Evolutionary conservation across 176 grass and related monocot genomes (phyloP).

Genomic region (Cenchrus americanus): DNA sequence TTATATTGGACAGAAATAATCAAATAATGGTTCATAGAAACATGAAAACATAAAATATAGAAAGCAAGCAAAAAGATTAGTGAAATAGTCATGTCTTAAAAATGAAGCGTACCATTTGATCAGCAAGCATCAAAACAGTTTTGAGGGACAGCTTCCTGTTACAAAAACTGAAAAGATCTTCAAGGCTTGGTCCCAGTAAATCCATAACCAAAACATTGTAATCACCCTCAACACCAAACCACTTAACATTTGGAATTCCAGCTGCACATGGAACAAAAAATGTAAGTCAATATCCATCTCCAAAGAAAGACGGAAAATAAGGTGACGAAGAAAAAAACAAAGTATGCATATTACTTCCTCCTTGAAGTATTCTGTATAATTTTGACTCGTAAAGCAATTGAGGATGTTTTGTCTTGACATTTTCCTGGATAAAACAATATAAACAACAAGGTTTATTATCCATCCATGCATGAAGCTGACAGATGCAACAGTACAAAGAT

Average conservation of each 20-base stretch:
- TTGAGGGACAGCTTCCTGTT: constrained; percentile 85
- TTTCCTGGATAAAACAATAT: constrained; percentile 61
- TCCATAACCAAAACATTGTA: constrained; percentile 91
- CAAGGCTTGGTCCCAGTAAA: constrained; percentile 79
- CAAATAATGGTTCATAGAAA: neutral
- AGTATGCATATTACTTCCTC: constrained; percentile 67
- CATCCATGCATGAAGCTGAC: neutral
- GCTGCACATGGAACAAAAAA: constrained; percentile 46
- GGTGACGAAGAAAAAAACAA: neutral
- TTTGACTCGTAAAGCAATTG: constrained; percentile 80
- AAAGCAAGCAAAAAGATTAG: neutral
- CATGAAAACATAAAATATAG: neutral
- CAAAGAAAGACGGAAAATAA: neutral
- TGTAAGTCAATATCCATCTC: neutral
- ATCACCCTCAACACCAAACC: constrained; percentile 91
- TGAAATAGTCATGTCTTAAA: neutral
- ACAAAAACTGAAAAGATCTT: constrained; percentile 85
- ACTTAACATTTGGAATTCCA: constrained; percentile 81
- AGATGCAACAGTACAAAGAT: constrained; percentile 4
- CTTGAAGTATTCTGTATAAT: constrained; percentile 85
- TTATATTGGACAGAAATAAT: neutral
- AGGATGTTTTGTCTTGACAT: constrained; percentile 85
- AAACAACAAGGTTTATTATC: constrained; percentile 21
- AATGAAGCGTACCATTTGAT: constrained; percentile 73
- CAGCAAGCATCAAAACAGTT: constrained; percentile 90